A percentile compares a stretch with the other conserved stretches of the same genome.
Evolutionary conservation across 2,329 filamentous ascomycete genomes (phyloP).

Genomic region (Teratosphaeria gauchensis): DNA sequence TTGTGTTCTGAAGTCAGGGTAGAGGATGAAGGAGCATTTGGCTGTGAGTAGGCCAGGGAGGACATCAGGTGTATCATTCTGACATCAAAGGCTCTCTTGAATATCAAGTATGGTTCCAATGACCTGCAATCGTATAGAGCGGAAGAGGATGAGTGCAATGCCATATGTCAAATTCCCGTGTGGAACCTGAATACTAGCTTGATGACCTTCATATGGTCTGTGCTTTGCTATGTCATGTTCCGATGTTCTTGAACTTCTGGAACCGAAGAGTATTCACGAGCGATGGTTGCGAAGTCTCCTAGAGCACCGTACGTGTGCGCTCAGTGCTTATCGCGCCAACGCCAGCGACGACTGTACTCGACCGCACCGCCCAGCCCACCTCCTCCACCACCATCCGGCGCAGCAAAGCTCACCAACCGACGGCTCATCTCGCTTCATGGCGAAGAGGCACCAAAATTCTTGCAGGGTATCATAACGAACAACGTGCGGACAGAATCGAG

Average conservation of each 20-base stretch:
- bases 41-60: no score
- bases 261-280: neutral
- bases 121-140: no score
- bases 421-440: conserved; percentile 72
- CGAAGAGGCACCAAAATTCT: conserved; percentile 67
- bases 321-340: conserved; percentile 12
- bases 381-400: conserved; percentile 38
- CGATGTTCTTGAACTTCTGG: neutral
- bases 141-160: no score
- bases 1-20: no score
- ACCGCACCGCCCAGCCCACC: conserved; percentile 1
- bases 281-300: conserved; percentile 7
- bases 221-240: neutral
- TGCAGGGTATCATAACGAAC: conserved; percentile 79
- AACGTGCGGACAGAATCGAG: conserved; percentile 44
- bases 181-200: no score
- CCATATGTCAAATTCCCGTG: no score
- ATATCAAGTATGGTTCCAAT: no score
- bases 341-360: conserved; percentile 8
- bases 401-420: conserved; percentile 56
- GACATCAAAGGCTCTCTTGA: no score
- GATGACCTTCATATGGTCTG: neutral
- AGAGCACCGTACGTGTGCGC: conserved; percentile 13
- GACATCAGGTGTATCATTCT: no score
- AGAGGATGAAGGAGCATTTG: no score